Conservation (phyloP, 345 rosid species). For the Theobroma cacao region DNA sequence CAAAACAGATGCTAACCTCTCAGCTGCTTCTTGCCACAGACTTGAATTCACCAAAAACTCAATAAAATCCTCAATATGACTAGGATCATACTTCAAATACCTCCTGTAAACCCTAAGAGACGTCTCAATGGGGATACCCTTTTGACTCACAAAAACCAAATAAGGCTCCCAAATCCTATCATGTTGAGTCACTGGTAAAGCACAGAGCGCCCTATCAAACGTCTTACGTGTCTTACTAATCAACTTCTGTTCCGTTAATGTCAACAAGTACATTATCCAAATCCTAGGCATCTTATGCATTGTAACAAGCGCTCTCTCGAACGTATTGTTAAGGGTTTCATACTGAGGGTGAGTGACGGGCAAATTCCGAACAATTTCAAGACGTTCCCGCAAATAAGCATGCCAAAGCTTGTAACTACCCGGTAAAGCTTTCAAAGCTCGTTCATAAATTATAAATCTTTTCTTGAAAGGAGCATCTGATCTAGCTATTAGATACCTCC, state of each 20-base stretch:
- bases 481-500: conserved; percentile 82
- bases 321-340: conserved; percentile 80
- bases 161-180: conserved; percentile 93
- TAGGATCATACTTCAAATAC: conserved; percentile 92
- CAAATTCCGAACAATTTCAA: conserved; percentile 60
- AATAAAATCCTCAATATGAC: conserved; percentile 83
- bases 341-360: conserved; percentile 63
- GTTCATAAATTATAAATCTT: conserved; percentile 73
- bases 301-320: conserved; percentile 79
- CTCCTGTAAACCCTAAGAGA: conserved; percentile 87
- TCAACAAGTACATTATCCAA: conserved; percentile 71
- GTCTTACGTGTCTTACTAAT: conserved; percentile 57
- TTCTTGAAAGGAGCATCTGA: conserved; percentile 69
- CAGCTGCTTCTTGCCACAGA: conserved; percentile 92
- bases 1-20: conserved; percentile 84
- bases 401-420: conserved; percentile 60
- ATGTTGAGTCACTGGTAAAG: conserved; percentile 86
- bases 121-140: conserved; percentile 88
- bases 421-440: conserved; percentile 82
- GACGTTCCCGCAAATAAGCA: conserved; percentile 78
- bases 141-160: conserved; percentile 80
- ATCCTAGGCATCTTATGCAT: conserved; percentile 86
- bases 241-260: conserved; percentile 54
- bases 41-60: conserved; percentile 80
- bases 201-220: conserved; percentile 84